A percentile compares a stretch with the other conserved stretches of the same genome.
Evolutionary conservation across 345 rosid genomes (phyloP).

Genomic region (Lepidium sativum): DNA sequence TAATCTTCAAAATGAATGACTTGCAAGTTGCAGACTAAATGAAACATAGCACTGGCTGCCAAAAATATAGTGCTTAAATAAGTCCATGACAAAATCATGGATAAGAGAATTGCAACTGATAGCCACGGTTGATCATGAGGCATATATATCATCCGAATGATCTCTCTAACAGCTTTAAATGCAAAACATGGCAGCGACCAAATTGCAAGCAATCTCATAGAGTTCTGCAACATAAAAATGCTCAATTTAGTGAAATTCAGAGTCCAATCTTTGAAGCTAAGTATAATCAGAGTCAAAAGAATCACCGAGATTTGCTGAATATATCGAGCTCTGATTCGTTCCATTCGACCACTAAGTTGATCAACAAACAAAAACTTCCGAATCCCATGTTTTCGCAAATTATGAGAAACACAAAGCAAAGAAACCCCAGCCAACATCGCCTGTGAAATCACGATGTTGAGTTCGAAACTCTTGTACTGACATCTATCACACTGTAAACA

Average conservation of each 20-base stretch:
- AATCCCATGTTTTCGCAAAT: slow-evolving; percentile 69
- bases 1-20: slow-evolving; percentile 83
- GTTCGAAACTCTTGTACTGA: slow-evolving; percentile 64
- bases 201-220: slow-evolving; percentile 45
- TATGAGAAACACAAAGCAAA: slow-evolving; percentile 62
- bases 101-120: slow-evolving; percentile 42
- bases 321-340: slow-evolving; percentile 40
- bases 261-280: not conserved
- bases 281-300: not conserved
- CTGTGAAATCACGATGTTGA: slow-evolving; percentile 67
- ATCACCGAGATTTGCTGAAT: slow-evolving; percentile 60
- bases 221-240: slow-evolving; percentile 35
- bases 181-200: slow-evolving; percentile 75
- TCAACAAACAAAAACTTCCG: slow-evolving; percentile 73
- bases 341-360: slow-evolving; percentile 48
- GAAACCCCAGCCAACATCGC: slow-evolving; percentile 75
- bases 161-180: slow-evolving; percentile 59
- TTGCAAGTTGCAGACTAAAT: slow-evolving; percentile 87
- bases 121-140: slow-evolving; percentile 59
- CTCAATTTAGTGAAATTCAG: not conserved
- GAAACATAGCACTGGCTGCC: slow-evolving; percentile 71
- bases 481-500: slow-evolving; percentile 48
- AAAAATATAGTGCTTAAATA: slow-evolving; percentile 58
- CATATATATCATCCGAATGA: slow-evolving; percentile 41
- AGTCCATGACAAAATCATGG: slow-evolving; percentile 67